Base-by-base conservation (phyloP, 768 basidiomycete genomes). In the Cubamyces sp. region DNA sequence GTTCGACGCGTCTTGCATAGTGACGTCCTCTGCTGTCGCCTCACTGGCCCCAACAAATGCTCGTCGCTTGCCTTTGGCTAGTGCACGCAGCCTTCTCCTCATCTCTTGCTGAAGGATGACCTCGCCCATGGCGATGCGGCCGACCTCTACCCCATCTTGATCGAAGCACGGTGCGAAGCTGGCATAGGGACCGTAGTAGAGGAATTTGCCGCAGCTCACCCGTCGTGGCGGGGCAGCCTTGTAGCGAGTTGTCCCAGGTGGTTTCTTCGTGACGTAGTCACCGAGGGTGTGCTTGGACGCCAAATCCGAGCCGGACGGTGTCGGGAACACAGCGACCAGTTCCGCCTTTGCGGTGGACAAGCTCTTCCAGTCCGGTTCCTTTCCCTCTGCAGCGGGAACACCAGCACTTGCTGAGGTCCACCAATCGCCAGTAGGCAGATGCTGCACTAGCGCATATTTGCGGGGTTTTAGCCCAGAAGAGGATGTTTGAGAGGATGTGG, bases 91-190 rank as follows among this genome's bases (percentile, higher is more conserved):
- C 65, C 74, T 56, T 53, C 64, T 68, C 71, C 78, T 78, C 64
- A 81, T 76, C 45, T 83, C 80, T 64, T 80, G 80, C 62, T 77
- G 77, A 72, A 79, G 86, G 26, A 87, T 73, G 12, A 86, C 74
- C 70, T 90, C 83, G 15, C 84, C 86, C 58, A 93, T 78, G 53
- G 82, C 78, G 1, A 77, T 73, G 57, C 84, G 79, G 3, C 91
- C 91, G 6, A 92, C 75, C 68, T 90, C 84, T 51, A 84, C 81
- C n/a, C 87, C 87, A 61, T 90, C 87, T 65, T 91, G 88, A 61
- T 91, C 89, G 71, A 90, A 93, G 11, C 80, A 77, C 1, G 92
- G 92, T 0, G 92, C 91, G 74, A 94, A 94, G 69, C 83, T 87
- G 7, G 90, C 75, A 68, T 80, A 88, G 14, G 81, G 79, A 0